These are phyloP conservation scores for Suillus subalutaceus DNA, from an alignment of 768 basidiomycete species.

Conservation along the genomic window DNA sequence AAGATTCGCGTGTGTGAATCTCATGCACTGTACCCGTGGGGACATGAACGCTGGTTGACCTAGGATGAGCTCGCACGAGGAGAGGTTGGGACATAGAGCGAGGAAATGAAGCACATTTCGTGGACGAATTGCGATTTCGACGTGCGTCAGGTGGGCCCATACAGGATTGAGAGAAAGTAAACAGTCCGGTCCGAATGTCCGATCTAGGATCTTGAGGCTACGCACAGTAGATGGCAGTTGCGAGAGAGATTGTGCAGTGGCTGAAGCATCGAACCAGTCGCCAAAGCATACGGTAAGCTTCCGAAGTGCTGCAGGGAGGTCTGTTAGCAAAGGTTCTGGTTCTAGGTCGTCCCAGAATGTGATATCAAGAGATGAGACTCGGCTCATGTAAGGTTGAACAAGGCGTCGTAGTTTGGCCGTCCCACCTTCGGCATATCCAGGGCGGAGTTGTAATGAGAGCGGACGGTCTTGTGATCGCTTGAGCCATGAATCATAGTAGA, in stretches of 20 bases:
- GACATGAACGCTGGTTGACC: background rate
- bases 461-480: background rate
- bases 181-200: background rate
- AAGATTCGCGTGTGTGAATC: background rate
- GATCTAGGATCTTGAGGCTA: background rate
- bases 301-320: background rate
- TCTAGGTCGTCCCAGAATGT: background rate
- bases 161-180: background rate
- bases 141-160: background rate
- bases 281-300: background rate
- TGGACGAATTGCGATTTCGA: background rate
- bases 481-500: background rate
- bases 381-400: background rate
- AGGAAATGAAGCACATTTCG: background rate
- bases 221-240: background rate
- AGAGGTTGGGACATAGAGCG: background rate
- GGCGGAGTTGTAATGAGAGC: background rate
- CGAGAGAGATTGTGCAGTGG: background rate
- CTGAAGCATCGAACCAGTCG: background rate
- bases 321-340: background rate
- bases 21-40: background rate
- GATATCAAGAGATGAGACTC: background rate
- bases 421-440: background rate
- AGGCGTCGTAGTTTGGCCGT: background rate
- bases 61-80: background rate